Evolutionary conservation across 2,329 filamentous ascomycete species (phyloP).

Genomic region (Penicillium sp.): DNA sequence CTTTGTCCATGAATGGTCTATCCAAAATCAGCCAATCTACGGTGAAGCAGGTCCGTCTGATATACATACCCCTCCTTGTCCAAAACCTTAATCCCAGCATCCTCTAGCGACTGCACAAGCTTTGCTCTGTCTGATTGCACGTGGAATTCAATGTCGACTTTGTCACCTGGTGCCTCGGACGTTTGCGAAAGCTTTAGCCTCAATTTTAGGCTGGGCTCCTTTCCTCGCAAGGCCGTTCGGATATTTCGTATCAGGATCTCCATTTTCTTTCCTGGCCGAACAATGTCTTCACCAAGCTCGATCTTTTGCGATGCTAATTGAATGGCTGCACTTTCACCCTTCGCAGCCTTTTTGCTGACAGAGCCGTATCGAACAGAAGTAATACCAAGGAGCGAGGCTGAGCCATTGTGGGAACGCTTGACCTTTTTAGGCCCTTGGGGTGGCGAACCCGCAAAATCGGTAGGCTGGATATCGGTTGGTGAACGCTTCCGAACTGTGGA

Average conservation of each 20-base stretch:
- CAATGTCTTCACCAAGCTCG: conserved; percentile 6
- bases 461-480: conserved; percentile 32
- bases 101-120: conserved; percentile 18
- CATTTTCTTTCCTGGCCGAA: not conserved
- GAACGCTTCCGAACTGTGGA: conserved; percentile 19
- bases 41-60: not conserved
- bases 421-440: conserved; percentile 12
- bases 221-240: conserved; percentile 16
- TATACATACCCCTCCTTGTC: conserved; percentile 26
- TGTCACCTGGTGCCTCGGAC: conserved; percentile 10
- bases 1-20: conserved; percentile 34
- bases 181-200: conserved; percentile 26
- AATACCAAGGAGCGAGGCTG: not conserved
- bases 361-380: conserved; percentile 22
- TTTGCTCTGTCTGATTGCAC: conserved; percentile 17
- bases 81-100: conserved; percentile 9
- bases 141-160: conserved; percentile 31
- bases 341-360: conserved; percentile 8
- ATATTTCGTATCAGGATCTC: conserved; percentile 24
- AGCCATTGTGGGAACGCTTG: conserved; percentile 6
- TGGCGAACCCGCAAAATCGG: conserved; percentile 23
- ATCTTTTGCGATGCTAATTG: not conserved
- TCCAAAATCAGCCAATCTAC: conserved; percentile 7
- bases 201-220: conserved; percentile 26
- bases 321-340: conserved; percentile 6